Evolutionary conservation across 257 asterid species (phyloP), one percentile per base, ranked within the genome.

Genomic region (Salvia hispanica): DNA sequence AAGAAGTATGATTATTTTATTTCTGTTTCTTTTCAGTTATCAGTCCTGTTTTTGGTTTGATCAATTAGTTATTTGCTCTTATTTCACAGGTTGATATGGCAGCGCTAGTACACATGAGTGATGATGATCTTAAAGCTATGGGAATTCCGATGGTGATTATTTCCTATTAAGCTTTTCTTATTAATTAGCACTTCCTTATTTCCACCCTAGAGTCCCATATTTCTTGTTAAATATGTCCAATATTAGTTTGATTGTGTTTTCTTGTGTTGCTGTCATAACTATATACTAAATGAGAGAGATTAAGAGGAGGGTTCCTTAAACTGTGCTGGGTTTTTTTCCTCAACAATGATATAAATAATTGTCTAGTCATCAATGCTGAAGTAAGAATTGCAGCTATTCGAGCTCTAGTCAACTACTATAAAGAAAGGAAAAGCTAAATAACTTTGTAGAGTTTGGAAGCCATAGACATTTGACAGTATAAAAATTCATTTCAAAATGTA

Each of bases 111-210:
- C 98, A 94, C 82, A 94, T 94, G 99, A 82, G 86, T 18, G 99
- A 91, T 76, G 99, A 94, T 43, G 99, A 94, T 83, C 96, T 94
- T 53, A 94, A 91, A 84, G 96, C 96, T 64, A 66, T 94, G 85
- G 98, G 98, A 79, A 87, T 94, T 69, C 99, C 99, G 48, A 94
- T 94, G 99, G 99, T 94, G 67, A 77, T 79, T 71, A 45, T 61
- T 77, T 10, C 57, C 18, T 48, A 33, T 40, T 53, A 14, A 67
- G 33, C 48, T 68, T 56, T 60, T 50, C 66, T 39, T 43, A 31
- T 55, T n/a, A 2, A 6, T 47, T 28, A 31, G 40, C 34, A 9
- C 25, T 56, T 43, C 48, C 61, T 43, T 44, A 21, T 45, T 37
- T 15, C 39, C 12, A 12, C 50, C 40, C 18, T 43, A 61, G 68